phyloP scores from a whole-genome alignment of 2,329 filamentous ascomycete species.

The Verticillium zaregamsianum region DNA sequence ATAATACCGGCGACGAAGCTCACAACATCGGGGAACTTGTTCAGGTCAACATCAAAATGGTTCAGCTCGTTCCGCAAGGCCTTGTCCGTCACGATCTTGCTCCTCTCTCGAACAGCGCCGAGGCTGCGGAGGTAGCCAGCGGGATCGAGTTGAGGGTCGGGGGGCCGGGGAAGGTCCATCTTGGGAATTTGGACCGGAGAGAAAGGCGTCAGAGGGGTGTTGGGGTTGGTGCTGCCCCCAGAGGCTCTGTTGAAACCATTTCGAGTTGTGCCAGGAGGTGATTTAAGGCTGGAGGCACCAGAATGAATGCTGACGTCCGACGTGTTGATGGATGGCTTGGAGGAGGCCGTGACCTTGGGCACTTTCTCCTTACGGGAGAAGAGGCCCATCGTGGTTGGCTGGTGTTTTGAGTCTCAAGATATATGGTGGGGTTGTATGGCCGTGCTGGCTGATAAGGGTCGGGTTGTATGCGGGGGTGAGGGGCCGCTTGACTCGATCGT shows the following conservation, averaged over 20 bases:
- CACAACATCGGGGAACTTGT: constrained; percentile 78
- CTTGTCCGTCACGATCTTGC: constrained; percentile 68
- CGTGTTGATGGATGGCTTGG: constrained; percentile 34
- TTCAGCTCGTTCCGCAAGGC: constrained; percentile 71
- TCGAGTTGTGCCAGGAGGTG: constrained; percentile 28
- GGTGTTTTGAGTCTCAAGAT: not conserved
- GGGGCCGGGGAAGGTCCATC: constrained; percentile 76
- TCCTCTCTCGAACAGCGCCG: constrained; percentile 79
- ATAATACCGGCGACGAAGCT: constrained; percentile 89
- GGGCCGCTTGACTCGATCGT: not conserved
- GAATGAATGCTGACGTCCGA: constrained; percentile 49
- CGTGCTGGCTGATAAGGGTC: not conserved
- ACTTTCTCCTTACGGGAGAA: constrained; percentile 53
- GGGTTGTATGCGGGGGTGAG: not conserved
- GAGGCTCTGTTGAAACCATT: constrained; percentile 46
- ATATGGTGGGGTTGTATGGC: not conserved
- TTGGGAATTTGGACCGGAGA: constrained; percentile 59
- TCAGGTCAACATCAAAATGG: constrained; percentile 86
- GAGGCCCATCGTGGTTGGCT: constrained; percentile 42
- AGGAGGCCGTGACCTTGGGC: constrained; percentile 26
- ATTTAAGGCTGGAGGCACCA: constrained; percentile 42
- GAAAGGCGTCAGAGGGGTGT: constrained; percentile 48
- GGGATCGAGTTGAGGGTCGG: constrained; percentile 83
- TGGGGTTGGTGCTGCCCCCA: constrained; percentile 41
- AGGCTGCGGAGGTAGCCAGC: constrained; percentile 89